A percentile compares a stretch with the other conserved stretches of the same genome.
Conservation (phyloP, 148 eudicot genomes). For the Vaccinium myrtillus region DNA sequence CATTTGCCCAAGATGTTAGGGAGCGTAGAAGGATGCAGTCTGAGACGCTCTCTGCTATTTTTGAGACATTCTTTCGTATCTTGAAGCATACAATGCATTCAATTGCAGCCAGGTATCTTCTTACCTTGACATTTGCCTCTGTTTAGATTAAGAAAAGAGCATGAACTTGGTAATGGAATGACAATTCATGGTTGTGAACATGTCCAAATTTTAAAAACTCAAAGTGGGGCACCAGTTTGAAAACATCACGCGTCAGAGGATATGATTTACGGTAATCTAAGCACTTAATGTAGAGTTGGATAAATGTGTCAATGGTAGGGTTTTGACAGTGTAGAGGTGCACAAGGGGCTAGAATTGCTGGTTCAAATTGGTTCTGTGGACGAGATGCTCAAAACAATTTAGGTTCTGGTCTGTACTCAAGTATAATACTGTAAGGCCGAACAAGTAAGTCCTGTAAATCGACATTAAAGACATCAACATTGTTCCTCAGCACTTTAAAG, state of each 20-base stretch:
- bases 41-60: constrained; percentile 72
- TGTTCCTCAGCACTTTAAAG: no score
- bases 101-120: constrained; percentile 37
- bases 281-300: background rate
- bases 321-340: background rate
- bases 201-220: background rate
- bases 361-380: background rate
- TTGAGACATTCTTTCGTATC: constrained; percentile 77
- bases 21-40: constrained; percentile 78
- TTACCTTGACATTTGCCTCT: background rate
- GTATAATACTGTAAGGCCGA: constrained; percentile 74
- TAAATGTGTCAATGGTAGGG: background rate
- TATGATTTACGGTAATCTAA: background rate
- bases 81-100: constrained; percentile 64
- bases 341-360: background rate
- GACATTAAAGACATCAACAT: constrained; percentile 77
- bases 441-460: constrained; percentile 84
- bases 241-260: background rate
- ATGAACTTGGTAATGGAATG: constrained; percentile 1
- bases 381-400: background rate
- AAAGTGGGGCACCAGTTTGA: background rate
- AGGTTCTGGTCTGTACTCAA: constrained; percentile 44
- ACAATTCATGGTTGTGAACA: background rate
- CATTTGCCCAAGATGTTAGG: constrained; percentile 59
- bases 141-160: background rate